phyloP scores from a whole-genome alignment of 495 filamentous ascomycete genomes.

The Aspergillus sclerotioniger region DNA sequence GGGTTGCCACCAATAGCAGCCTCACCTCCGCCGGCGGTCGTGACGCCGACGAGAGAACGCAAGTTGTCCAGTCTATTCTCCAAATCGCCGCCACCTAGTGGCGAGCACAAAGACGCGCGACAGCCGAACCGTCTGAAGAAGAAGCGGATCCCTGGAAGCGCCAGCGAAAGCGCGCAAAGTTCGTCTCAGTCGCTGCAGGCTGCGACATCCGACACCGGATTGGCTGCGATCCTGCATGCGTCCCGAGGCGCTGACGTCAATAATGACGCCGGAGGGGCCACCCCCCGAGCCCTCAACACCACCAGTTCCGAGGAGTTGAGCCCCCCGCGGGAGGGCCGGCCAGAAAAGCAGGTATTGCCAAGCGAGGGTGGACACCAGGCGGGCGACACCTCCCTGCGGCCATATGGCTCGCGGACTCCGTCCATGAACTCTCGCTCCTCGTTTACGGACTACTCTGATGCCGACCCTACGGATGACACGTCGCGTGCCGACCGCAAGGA shows the following conservation, averaged over 20 bases:
- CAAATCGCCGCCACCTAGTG: constrained; percentile 55
- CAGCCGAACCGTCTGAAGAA: constrained; percentile 86
- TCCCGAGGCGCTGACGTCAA: constrained; percentile 18
- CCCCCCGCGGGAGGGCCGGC: constrained; percentile 20
- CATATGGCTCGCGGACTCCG: constrained; percentile 62
- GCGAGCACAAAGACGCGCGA: constrained; percentile 57
- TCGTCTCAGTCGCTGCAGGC: constrained; percentile 70
- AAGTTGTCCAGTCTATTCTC: constrained; percentile 67
- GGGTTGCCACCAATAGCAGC: constrained; percentile 31
- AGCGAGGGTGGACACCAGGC: constrained; percentile 19
- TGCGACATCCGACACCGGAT: constrained; percentile 28
- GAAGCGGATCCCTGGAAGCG: constrained; percentile 69
- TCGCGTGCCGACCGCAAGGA: constrained; percentile 63
- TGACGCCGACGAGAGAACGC: constrained; percentile 68
- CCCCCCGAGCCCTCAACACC: constrained; percentile 30
- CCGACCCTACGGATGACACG: constrained; percentile 65
- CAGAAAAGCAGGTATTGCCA: constrained; percentile 17
- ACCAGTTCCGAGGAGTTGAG: constrained; percentile 24
- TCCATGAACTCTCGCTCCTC: constrained; percentile 72
- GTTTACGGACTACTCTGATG: constrained; percentile 72
- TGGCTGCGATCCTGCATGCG: constrained; percentile 18
- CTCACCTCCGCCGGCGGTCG: constrained; percentile 39
- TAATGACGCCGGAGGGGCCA: constrained; percentile 31
- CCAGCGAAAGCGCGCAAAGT: constrained; percentile 80
- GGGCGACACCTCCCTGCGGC: constrained; percentile 56